Conservation (phyloP, 2,329 filamentous ascomycete species). For the Macrophomina pseudophaseolina region DNA sequence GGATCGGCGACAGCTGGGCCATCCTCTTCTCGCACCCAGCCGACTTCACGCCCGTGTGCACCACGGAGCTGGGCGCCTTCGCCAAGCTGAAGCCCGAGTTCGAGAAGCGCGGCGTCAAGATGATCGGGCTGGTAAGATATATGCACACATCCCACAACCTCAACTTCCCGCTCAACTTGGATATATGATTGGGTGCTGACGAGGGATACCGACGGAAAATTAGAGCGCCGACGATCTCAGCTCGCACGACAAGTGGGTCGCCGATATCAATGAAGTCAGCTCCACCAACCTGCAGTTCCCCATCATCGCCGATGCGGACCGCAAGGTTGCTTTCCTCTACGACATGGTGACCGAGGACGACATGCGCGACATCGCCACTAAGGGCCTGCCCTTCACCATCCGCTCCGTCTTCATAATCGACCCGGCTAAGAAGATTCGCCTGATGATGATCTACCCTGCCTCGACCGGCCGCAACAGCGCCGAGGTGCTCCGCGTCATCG, state of each 20-base stretch:
- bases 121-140: conserved; percentile 57
- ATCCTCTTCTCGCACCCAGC: conserved; percentile 74
- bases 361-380: conserved; percentile 63
- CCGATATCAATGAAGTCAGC: conserved; percentile 59
- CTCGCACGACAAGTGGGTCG: conserved; percentile 56
- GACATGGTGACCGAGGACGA: conserved; percentile 61
- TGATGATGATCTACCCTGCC: conserved; percentile 67
- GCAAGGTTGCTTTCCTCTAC: conserved; percentile 57
- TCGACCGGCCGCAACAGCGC: conserved; percentile 63
- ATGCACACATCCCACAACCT: conserved; percentile 49
- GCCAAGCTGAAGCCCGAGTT: conserved; percentile 69
- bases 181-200: neutral
- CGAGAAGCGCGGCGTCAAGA: conserved; percentile 65
- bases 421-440: conserved; percentile 67
- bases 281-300: conserved; percentile 55
- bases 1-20: conserved; percentile 72
- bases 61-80: conserved; percentile 67
- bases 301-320: conserved; percentile 60
- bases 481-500: conserved; percentile 58
- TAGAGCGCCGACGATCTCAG: conserved; percentile 27
- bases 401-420: conserved; percentile 70
- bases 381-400: conserved; percentile 66
- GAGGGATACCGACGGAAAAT: neutral
- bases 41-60: conserved; percentile 65
- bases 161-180: conserved; percentile 44